These are phyloP conservation scores for Hypoxylon perforatum DNA, from an alignment of 495 filamentous ascomycete species.

Conservation along the genomic window DNA sequence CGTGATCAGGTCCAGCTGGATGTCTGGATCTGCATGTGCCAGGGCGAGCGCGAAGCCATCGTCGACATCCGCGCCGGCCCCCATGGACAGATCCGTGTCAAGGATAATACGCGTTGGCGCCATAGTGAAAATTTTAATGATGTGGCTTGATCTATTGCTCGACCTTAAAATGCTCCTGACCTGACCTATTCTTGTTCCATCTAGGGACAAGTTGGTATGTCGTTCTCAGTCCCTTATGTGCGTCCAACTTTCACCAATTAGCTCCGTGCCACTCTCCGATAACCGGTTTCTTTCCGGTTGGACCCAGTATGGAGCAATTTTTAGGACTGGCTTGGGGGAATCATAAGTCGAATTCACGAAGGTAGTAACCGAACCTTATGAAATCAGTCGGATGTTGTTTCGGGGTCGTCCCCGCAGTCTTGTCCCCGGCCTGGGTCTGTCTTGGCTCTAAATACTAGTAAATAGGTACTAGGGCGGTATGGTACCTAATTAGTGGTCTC, in stretches of 20 bases:
- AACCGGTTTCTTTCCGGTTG: neutral
- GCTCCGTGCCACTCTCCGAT: neutral
- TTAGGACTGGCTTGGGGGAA: neutral
- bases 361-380: neutral
- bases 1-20: conserved; percentile 25
- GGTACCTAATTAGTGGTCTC: too few species aligned
- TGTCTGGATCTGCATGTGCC: conserved; percentile 28
- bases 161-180: neutral
- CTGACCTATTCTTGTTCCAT: neutral
- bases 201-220: neutral
- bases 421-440: neutral
- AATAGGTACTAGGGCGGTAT: too few species aligned
- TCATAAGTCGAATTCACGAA: neutral
- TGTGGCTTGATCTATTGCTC: too few species aligned
- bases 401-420: neutral
- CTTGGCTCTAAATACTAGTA: neutral
- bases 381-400: neutral
- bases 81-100: conserved; percentile 31
- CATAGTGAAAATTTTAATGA: too few species aligned
- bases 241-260: neutral
- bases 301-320: neutral
- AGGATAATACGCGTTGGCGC: conserved; percentile 28
- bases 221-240: neutral
- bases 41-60: conserved; percentile 32
- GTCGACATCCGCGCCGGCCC: conserved; percentile 27